phyloP scores from a whole-genome alignment of 2,329 filamentous ascomycete species.

The Akanthomyces lecanii region DNA sequence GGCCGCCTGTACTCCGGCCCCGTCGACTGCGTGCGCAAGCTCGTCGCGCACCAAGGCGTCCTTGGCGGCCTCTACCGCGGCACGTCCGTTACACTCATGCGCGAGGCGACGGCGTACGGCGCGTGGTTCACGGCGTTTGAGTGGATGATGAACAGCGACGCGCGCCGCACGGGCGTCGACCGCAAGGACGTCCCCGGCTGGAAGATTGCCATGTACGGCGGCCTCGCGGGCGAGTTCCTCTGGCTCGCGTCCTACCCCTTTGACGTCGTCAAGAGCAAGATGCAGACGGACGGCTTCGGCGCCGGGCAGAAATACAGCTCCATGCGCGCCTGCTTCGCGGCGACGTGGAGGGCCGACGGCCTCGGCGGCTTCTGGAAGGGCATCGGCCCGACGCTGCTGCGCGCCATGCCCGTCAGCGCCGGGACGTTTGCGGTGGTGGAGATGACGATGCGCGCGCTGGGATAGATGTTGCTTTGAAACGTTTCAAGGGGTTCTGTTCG shows the following conservation, averaged over 20 bases:
- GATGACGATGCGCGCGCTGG: slow-evolving; percentile 60
- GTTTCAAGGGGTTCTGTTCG: no score
- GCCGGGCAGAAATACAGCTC: slow-evolving; percentile 63
- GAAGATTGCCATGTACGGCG: slow-evolving; percentile 90
- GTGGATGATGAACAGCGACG: slow-evolving; percentile 91
- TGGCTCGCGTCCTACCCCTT: slow-evolving; percentile 94
- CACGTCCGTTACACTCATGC: slow-evolving; percentile 75
- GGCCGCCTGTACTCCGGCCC: slow-evolving; percentile 76
- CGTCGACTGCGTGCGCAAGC: slow-evolving; percentile 83
- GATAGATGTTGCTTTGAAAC: slow-evolving; percentile 24
- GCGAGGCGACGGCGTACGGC: slow-evolving; percentile 93
- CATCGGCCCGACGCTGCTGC: slow-evolving; percentile 80
- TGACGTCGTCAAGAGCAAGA: slow-evolving; percentile 98
- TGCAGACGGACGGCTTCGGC: slow-evolving; percentile 96
- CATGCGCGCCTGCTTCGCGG: slow-evolving; percentile 85
- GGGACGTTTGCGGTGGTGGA: slow-evolving; percentile 91
- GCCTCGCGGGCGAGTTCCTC: slow-evolving; percentile 85
- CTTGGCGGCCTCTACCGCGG: slow-evolving; percentile 79
- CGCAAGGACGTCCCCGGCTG: slow-evolving; percentile 74
- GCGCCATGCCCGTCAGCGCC: slow-evolving; percentile 95
- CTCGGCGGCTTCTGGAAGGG: slow-evolving; percentile 90
- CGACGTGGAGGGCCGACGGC: slow-evolving; percentile 76
- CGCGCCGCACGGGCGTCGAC: slow-evolving; percentile 67
- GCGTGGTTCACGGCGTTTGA: slow-evolving; percentile 95
- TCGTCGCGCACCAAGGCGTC: slow-evolving; percentile 61